These are phyloP conservation scores for Candida oleophila DNA, from an alignment of 805 yeast species.

Conservation along the genomic window DNA sequence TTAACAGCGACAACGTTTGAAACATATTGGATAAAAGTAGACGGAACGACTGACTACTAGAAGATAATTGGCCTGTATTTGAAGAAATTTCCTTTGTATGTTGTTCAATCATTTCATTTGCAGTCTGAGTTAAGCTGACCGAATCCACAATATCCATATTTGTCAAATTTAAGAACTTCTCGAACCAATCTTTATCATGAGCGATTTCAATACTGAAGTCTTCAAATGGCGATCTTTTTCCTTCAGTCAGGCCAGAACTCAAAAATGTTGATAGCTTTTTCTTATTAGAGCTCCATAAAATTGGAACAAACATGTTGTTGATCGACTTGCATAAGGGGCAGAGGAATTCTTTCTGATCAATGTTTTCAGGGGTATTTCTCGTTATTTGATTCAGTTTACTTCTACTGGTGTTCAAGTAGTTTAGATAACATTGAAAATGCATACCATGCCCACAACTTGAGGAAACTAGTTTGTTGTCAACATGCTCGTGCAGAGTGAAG, in stretches of 20 bases:
- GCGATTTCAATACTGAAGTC: constrained; percentile 12
- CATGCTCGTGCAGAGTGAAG: constrained; percentile 44
- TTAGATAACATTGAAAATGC: constrained; percentile 76
- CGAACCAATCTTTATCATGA: constrained; percentile 24
- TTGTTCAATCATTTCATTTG: constrained; percentile 27
- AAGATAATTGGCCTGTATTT: constrained; percentile 20
- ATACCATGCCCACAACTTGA: constrained; percentile 93
- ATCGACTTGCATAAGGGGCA: constrained; percentile 92
- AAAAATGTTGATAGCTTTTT: constrained; percentile 25
- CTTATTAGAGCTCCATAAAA: constrained; percentile 55
- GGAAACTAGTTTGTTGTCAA: constrained; percentile 48
- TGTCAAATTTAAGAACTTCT: constrained; percentile 17
- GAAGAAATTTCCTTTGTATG: constrained; percentile 10
- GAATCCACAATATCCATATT: constrained; percentile 21
- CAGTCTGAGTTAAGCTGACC: constrained; percentile 22
- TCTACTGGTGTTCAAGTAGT: constrained; percentile 56
- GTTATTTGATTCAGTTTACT: constrained; percentile 70
- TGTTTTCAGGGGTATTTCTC: constrained; percentile 75
- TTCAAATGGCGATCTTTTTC: constrained; percentile 14
- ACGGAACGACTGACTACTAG: constrained; percentile 28
- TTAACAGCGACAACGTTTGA: constrained; percentile 31
- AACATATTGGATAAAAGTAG: constrained; percentile 32
- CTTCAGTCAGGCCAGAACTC: not conserved
- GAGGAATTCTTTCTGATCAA: constrained; percentile 67
- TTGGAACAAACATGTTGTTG: constrained; percentile 80